Base-by-base conservation (phyloP, 306 rosid species). In the Prunus dulcis region DNA sequence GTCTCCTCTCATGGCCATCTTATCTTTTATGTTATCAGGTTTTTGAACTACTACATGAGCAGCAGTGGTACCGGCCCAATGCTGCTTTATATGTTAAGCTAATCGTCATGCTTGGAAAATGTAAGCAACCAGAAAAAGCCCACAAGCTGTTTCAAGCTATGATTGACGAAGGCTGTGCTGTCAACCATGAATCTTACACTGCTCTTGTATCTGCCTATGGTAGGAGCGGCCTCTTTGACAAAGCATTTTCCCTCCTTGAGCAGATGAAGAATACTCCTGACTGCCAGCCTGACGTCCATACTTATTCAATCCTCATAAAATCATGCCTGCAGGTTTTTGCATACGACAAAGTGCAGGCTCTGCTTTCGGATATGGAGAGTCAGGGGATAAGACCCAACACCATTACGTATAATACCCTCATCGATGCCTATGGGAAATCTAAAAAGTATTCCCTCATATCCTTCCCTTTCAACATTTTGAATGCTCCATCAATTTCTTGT, bases 91-190 rank as follows among this genome's bases (percentile, higher is more conserved):
- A 90, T 83, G 79, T 90, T 60, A 95, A 90, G 86, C 82, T 92
- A 56, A 92, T 95, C 60, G 96, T 95, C 75, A 92, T 95, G 96
- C 97, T 94, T 81, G 97, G 98, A 64, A 94, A 92, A 84, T 95
- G 98, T 82, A 89, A 87, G 85, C 96, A 89, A 85, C 97, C 96
- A 20, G 89, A 88, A 79, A 95, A 90, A 73, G 98, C 96, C 25
- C 75, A 27, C 66, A 90, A 88, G 75, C 90, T 95, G 76, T 90
- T 95, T 80, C 84, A 85, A 79, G 88, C 85, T 76, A 95, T 92
- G 97, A 73, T 92, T 66, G 90, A 89, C n/a, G 98, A 90, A 84
- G 98, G 92, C 60, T 92, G 97, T 80, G 78, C 19, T 25, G 85
- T 87, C 68, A 86, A 76, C 82, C 75, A 78, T 83, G 97, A 92